Evolutionary conservation across 768 basidiomycete species (phyloP), one percentile per base, ranked within the genome.

Genomic region (Termitomyces sp.): DNA sequence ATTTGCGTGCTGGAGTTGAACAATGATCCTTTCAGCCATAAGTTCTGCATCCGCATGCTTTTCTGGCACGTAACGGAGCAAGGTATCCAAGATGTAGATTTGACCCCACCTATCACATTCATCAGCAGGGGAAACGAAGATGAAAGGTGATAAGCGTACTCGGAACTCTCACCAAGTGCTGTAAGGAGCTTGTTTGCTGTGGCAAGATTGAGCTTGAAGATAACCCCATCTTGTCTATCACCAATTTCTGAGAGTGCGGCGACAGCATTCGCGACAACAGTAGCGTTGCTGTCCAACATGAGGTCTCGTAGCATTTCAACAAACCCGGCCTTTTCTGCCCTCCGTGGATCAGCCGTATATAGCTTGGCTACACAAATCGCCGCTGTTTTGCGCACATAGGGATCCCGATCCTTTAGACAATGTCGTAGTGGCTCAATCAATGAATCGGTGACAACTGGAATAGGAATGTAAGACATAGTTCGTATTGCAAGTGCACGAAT

Each of bases 401-500:
- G 94, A 71, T 99, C 96, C 16, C 86, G 81, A 70, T 99, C 97
- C 66, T 93, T 91, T 44, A 98, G 78, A 61, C 90, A 91, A 70
- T 97, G 94, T 59, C 93, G 84, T 31, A 99, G 77, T 53, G 94
- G 96, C 57, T 98, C 97, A 42, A 86, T 77, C 37, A 99, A 79
- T 1, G 91, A 83, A 56, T 92, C 88, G 13, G 88, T 87, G 60
- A 98, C 92, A 51, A 86, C 79, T 9, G 94, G 90, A 24, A 97
- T 88, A 36, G 94, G 93, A 65, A 99, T 98, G 68, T 97, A 98
- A 7, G 97, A 96, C 96, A 99, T 98, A 13, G 97, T 99, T 44
- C 97, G 91, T 65, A 99, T 95, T 20, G 97, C 94, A 47, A 99
- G 79, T 16, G 96, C 97, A 36, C 97, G 90, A 57, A 99, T 94